phyloP scores from a whole-genome alignment of 306 rosid species.

The Malus fusca region DNA sequence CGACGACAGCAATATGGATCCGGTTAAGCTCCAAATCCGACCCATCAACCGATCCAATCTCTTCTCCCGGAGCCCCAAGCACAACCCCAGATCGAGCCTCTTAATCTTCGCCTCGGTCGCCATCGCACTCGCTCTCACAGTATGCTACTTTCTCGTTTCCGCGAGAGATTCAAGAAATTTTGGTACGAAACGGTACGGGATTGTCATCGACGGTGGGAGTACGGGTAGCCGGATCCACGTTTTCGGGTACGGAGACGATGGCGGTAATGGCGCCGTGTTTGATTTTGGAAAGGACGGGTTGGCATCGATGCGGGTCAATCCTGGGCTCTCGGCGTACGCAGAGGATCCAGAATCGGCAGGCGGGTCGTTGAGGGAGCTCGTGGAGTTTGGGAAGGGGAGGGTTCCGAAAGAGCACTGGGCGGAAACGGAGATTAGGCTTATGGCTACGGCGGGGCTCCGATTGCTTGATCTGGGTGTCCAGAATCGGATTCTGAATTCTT shows the following conservation, averaged over 20 bases:
- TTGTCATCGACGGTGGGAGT: conserved; percentile 84
- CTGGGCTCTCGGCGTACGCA: conserved; percentile 68
- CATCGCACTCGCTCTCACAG: conserved; percentile 23
- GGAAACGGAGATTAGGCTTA: conserved; percentile 67
- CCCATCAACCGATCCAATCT: conserved; percentile 52
- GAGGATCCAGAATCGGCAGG: conserved; percentile 58
- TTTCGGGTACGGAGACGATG: conserved; percentile 30
- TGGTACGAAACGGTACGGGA: conserved; percentile 35
- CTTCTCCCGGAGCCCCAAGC: conserved; percentile 45
- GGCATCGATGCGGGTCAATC: conserved; percentile 61
- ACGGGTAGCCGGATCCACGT: conserved; percentile 85
- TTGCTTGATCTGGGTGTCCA: conserved; percentile 42
- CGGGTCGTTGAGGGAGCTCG: conserved; percentile 43
- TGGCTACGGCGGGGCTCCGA: conserved; percentile 97
- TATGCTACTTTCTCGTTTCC: conserved; percentile 25
- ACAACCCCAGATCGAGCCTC: conserved; percentile 12
- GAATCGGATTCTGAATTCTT: conserved; percentile 54
- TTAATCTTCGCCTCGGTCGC: conserved; percentile 18
- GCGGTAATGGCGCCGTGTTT: conserved; percentile 19
- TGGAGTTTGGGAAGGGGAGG: conserved; percentile 57
- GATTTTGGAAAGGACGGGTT: conserved; percentile 47
- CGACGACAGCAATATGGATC: conserved; percentile 49
- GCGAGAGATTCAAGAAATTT: not conserved
- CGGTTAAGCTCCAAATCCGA: conserved; percentile 51
- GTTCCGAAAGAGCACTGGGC: conserved; percentile 65